These are phyloP conservation scores for Akanthomyces uredinophilus DNA, from an alignment of 2,329 filamentous ascomycete species.

Conservation along the genomic window DNA sequence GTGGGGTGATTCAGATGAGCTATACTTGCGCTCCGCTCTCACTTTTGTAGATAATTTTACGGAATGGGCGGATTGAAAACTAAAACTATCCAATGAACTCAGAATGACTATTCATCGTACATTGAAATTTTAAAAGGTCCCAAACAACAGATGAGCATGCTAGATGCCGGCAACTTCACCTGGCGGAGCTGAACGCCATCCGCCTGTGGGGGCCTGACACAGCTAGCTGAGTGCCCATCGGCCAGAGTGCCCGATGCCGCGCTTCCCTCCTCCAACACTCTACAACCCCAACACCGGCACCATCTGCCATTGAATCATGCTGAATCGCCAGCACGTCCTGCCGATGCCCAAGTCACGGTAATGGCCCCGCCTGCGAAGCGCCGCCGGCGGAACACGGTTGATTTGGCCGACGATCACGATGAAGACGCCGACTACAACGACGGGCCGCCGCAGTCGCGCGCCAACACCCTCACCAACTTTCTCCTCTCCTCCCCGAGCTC, in stretches of 20 bases:
- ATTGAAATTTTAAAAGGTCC: neutral
- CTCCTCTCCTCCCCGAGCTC: constrained; percentile 48
- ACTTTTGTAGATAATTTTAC: constrained; percentile 69
- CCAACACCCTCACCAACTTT: constrained; percentile 49
- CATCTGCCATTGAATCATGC: constrained; percentile 10
- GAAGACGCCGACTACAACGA: constrained; percentile 23
- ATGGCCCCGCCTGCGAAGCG: constrained; percentile 58
- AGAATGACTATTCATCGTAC: neutral
- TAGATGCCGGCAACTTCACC: neutral
- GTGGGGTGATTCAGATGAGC: constrained; percentile 65
- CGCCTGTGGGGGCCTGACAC: constrained; percentile 2
- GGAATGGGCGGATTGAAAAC: constrained; percentile 52
- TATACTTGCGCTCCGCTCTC: constrained; percentile 63
- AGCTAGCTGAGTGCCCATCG: neutral
- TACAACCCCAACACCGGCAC: neutral
- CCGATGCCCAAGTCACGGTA: constrained; percentile 29
- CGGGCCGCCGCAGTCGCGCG: constrained; percentile 22
- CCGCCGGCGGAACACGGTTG: constrained; percentile 51
- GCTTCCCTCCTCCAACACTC: neutral
- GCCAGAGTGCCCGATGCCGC: neutral
- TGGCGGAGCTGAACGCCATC: neutral
- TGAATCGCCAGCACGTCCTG: constrained; percentile 21
- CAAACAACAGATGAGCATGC: no score
- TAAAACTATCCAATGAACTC: neutral
- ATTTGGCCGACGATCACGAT: constrained; percentile 46